Conservation (phyloP, 1,139 yeast species). For the Geotrichum phurueaensis region DNA sequence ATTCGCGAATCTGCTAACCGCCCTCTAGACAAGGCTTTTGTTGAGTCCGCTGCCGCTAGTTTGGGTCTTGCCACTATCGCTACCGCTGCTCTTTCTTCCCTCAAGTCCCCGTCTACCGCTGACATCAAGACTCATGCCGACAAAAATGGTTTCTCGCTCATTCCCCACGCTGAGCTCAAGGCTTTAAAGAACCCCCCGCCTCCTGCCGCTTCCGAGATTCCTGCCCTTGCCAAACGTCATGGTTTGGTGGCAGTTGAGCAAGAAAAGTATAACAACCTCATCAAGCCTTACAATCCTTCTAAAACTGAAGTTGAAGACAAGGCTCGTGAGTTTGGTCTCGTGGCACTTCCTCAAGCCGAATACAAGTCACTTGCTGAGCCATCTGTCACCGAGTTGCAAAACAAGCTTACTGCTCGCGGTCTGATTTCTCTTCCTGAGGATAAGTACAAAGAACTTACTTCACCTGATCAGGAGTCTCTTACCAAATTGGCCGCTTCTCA, state of each 20-base stretch:
- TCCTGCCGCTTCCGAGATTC: constrained; percentile 20
- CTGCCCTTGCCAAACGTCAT: constrained; percentile 25
- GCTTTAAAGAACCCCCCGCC: constrained; percentile 23
- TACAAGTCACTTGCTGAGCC: constrained; percentile 21
- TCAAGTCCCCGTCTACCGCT: constrained; percentile 22
- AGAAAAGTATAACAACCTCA: constrained; percentile 20
- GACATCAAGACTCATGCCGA: constrained; percentile 34
- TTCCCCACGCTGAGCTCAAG: constrained; percentile 22
- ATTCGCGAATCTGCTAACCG: constrained; percentile 32
- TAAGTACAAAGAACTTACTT: constrained; percentile 28
- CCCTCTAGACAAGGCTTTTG: constrained; percentile 28
- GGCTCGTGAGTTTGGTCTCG: constrained; percentile 13
- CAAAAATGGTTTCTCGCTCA: constrained; percentile 21
- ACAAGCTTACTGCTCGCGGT: constrained; percentile 7
- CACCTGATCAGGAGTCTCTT: neutral
- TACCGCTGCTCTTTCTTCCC: constrained; percentile 26
- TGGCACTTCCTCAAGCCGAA: constrained; percentile 24
- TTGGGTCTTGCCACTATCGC: constrained; percentile 38
- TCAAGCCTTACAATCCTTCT: constrained; percentile 27
- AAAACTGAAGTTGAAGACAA: constrained; percentile 30
- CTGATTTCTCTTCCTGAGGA: constrained; percentile 21
- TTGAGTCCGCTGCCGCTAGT: constrained; percentile 33
- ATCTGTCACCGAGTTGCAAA: constrained; percentile 1
- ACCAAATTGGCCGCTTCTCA: constrained; percentile 2
- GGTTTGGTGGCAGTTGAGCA: constrained; percentile 29